Evolutionary conservation across 805 yeast species (phyloP), one percentile per base, ranked within the genome.

Genomic region (Lipomyces mesembrius): DNA sequence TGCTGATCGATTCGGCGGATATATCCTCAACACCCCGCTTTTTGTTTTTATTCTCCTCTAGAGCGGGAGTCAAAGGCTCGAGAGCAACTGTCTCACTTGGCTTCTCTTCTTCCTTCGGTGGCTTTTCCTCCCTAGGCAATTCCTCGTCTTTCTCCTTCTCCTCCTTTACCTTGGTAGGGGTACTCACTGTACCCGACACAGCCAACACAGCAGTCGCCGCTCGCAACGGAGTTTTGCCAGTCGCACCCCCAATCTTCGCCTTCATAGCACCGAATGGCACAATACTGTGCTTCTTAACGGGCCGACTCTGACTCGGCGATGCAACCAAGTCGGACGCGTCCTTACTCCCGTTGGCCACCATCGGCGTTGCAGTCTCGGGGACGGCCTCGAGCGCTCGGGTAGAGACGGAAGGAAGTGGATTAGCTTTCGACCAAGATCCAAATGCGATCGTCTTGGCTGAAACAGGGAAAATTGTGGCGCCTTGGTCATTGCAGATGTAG

Each of bases 381-480:
- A 12, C 57, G 2, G 58, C 20, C 17, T 55, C 20, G 2, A 66
- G 34, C 9, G 46, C 60, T 46, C 32, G 20, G 1, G 53, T 51
- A 3, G 32, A 37, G n/a, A 55, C 66, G 37, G 52, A 46, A 1
- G 51, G 7, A 20, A 60, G 64, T 1, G 37, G 60, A 22, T 54
- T 37, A 8, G 67, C 71, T 7, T 51, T 35, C 9, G 43, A 7
- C 67, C 71, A 67, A 4, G 27, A n/a, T 11, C 55, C 59, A 54
- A 57, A 60, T 14, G 70, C 71, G 32, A 66, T 58, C 2, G 57
- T 55, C 2, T 25, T n/a, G 3, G 62, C 25, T 7, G 35, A 8
- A 43, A 68, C 70, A 7, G 71, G 64, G 32, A 49, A 63, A 20
- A 66, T 68, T 2, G 65, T 67, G 27, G 71, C 71, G 17, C 71